Conservation (phyloP, 2,329 filamentous ascomycete species). For the Sordariomycetes sp. region DNA sequence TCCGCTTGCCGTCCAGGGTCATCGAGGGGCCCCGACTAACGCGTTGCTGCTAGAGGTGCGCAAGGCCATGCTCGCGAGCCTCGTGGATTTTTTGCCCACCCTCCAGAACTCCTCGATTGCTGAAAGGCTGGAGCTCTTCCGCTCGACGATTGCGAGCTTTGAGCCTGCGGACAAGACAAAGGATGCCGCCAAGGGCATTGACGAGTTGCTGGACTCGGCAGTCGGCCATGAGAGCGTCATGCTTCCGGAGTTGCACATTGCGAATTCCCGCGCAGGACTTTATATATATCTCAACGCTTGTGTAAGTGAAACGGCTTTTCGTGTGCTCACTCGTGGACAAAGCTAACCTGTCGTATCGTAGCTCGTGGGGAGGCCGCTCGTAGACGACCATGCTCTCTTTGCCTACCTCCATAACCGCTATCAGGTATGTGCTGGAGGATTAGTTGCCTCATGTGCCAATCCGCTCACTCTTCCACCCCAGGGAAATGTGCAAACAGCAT, state of each 20-base stretch:
- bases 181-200: slow-evolving; percentile 26
- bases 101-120: slow-evolving; percentile 45
- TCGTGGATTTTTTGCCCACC: slow-evolving; percentile 45
- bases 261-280: slow-evolving; percentile 70
- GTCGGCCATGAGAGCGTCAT: slow-evolving; percentile 45
- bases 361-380: slow-evolving; percentile 71
- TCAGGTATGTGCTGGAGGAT: slow-evolving; percentile 39
- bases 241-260: slow-evolving; percentile 53
- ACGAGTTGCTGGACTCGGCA: slow-evolving; percentile 46
- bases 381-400: slow-evolving; percentile 71
- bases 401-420: slow-evolving; percentile 79
- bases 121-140: slow-evolving; percentile 44
- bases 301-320: slow-evolving; percentile 37
- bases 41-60: slow-evolving; percentile 24
- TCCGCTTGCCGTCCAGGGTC: background rate
- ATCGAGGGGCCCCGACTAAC: background rate
- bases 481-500: slow-evolving; percentile 67
- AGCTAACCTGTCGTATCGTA: slow-evolving; percentile 20
- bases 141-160: slow-evolving; percentile 42
- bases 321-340: background rate
- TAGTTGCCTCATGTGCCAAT: background rate
- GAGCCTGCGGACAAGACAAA: slow-evolving; percentile 40
- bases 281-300: slow-evolving; percentile 79
- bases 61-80: slow-evolving; percentile 35
- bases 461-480: slow-evolving; percentile 19